These are phyloP conservation scores for Cercospora zeina DNA, from an alignment of 2,329 filamentous ascomycete species.

Conservation along the genomic window DNA sequence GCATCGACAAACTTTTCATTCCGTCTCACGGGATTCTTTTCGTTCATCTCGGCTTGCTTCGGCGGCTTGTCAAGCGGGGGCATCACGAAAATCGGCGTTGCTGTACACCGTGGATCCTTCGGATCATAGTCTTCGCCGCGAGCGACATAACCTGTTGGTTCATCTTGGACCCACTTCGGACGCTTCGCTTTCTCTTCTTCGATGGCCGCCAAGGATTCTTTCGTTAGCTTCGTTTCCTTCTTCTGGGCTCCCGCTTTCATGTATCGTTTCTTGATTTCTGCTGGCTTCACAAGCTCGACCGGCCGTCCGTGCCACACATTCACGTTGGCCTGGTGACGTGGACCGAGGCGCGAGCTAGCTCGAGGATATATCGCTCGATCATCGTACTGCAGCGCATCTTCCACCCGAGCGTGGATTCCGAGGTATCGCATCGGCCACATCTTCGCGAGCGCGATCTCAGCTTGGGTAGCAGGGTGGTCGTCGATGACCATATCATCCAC, in stretches of 20 bases:
- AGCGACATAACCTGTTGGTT: constrained; percentile 79
- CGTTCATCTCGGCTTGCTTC: constrained; percentile 23
- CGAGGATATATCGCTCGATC: constrained; percentile 91
- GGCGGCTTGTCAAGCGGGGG: constrained; percentile 33
- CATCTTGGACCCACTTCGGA: constrained; percentile 91
- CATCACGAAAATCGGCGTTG: constrained; percentile 76
- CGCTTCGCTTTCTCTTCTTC: constrained; percentile 77
- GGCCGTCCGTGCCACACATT: constrained; percentile 80
- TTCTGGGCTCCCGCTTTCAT: constrained; percentile 62
- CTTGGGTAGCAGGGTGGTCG: constrained; percentile 67
- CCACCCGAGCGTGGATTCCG: constrained; percentile 90
- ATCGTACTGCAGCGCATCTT: constrained; percentile 94
- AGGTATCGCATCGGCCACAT: constrained; percentile 96
- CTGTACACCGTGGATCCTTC: constrained; percentile 72
- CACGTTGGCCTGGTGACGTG: constrained; percentile 86
- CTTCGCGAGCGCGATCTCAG: constrained; percentile 88
- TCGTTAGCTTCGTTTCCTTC: constrained; percentile 74
- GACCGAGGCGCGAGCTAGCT: constrained; percentile 87
- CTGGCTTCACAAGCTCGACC: constrained; percentile 85
- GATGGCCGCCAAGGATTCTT: constrained; percentile 74
- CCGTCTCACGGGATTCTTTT: constrained; percentile 15
- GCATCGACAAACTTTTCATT: constrained; percentile 65
- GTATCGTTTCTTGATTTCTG: constrained; percentile 78
- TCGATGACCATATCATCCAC: constrained; percentile 56
- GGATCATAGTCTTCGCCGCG: constrained; percentile 77